Conservation (phyloP, 2,329 filamentous ascomycete genomes). For the Penicillium sp. region DNA sequence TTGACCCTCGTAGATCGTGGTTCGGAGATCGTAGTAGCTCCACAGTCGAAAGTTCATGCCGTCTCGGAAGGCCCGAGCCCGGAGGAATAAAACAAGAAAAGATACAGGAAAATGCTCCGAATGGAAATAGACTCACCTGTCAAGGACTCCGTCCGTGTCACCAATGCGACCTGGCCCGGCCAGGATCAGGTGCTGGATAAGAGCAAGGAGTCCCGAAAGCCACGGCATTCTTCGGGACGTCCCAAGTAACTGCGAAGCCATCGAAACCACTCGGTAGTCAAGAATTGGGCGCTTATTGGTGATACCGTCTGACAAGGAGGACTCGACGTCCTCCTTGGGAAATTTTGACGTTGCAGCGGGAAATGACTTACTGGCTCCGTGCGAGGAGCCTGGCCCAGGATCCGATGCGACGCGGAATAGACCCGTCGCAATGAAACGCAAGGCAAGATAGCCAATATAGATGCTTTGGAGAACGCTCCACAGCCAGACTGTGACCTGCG, state of each 20-base stretch:
- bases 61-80: slow-evolving; percentile 15
- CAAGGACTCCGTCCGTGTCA: slow-evolving; percentile 72
- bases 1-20: slow-evolving; percentile 32
- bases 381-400: slow-evolving; percentile 44
- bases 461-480: slow-evolving; percentile 55
- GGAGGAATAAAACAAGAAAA: slow-evolving; percentile 7
- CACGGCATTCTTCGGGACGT: slow-evolving; percentile 84
- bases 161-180: slow-evolving; percentile 74
- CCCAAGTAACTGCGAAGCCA: slow-evolving; percentile 70
- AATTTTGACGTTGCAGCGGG: slow-evolving; percentile 23
- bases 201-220: slow-evolving; percentile 72
- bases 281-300: slow-evolving; percentile 62
- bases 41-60: slow-evolving; percentile 26
- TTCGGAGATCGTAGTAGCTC: slow-evolving; percentile 34
- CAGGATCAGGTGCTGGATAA: slow-evolving; percentile 73
- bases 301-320: slow-evolving; percentile 23
- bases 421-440: slow-evolving; percentile 66
- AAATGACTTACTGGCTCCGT: slow-evolving; percentile 28
- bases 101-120: slow-evolving; percentile 18
- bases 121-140: slow-evolving; percentile 71
- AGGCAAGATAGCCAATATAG: slow-evolving; percentile 57
- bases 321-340: slow-evolving; percentile 32
- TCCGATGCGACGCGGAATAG: slow-evolving; percentile 68
- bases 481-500: slow-evolving; percentile 40
- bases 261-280: slow-evolving; percentile 74